Evolutionary conservation across 768 basidiomycete species (phyloP).

Genomic region (Leucosporidium yakuticum): DNA sequence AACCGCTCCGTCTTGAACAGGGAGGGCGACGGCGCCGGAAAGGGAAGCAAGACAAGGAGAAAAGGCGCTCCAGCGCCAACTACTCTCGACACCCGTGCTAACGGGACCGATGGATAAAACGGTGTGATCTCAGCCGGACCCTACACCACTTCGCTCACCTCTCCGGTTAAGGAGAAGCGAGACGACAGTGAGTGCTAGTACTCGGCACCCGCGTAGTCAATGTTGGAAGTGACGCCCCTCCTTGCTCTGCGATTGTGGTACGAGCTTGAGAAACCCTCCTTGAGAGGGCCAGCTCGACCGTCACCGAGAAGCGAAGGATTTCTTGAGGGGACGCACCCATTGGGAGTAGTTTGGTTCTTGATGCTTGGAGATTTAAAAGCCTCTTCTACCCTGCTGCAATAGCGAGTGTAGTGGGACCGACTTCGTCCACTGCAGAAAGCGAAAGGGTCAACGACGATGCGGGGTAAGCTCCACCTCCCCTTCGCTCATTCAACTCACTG

Average conservation of each 20-base stretch:
- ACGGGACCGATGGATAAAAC: conserved; percentile 1
- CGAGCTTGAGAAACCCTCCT: not conserved
- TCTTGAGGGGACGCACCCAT: no score
- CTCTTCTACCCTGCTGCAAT: not conserved
- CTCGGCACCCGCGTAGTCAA: conserved; percentile 1
- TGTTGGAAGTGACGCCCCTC: not conserved
- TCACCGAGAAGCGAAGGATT: not conserved
- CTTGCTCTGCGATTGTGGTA: not conserved
- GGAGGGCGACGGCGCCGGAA: not conserved
- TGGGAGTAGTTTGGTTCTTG: no score
- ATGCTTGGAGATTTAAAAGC: not conserved
- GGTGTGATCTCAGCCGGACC: conserved; percentile 12
- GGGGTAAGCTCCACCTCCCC: not conserved
- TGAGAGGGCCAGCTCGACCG: not conserved
- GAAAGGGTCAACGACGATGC: not conserved
- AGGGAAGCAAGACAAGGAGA: not conserved
- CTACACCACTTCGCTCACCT: not conserved
- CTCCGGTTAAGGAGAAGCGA: not conserved
- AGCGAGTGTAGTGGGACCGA: not conserved
- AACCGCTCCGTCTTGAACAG: no score
- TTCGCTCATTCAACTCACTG: not conserved
- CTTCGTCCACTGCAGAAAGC: conserved; percentile 2
- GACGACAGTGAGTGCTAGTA: not conserved
- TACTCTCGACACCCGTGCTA: conserved; percentile 2
- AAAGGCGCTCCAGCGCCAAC: not conserved